Conservation (phyloP, 1,284 basidiomycete species). For the Mixia osmundae region DNA sequence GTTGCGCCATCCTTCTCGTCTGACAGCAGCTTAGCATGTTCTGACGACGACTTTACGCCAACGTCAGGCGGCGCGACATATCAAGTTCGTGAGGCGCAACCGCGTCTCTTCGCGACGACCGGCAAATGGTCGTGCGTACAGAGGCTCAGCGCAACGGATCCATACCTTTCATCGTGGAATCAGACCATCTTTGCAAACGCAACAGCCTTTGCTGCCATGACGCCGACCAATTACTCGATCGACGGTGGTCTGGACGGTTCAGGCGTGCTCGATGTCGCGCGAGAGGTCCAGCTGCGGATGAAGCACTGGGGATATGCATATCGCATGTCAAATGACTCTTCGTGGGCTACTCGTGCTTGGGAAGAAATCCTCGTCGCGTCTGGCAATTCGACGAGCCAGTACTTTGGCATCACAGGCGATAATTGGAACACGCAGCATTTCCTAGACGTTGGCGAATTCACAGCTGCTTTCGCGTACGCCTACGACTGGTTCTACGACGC, state of each 20-base stretch:
- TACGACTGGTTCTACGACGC: constrained; percentile 84
- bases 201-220: constrained; percentile 34
- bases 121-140: constrained; percentile 78
- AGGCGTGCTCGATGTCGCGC: constrained; percentile 79
- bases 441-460: constrained; percentile 80
- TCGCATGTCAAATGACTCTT: constrained; percentile 68
- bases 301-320: constrained; percentile 86
- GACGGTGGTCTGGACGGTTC: constrained; percentile 46
- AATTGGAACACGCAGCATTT: constrained; percentile 40
- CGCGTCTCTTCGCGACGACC: constrained; percentile 67
- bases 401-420: constrained; percentile 34
- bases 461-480: constrained; percentile 59
- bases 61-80: constrained; percentile 37
- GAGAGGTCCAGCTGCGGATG: constrained; percentile 67
- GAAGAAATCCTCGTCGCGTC: constrained; percentile 44
- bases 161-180: constrained; percentile 79
- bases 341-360: constrained; percentile 63
- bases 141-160: constrained; percentile 51
- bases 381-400: constrained; percentile 31
- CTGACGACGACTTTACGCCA: constrained; percentile 6
- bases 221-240: constrained; percentile 23
- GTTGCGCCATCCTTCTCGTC: constrained; percentile 41
- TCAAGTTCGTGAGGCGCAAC: constrained; percentile 48
- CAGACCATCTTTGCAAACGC: constrained; percentile 74
- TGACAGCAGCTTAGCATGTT: constrained; percentile 14